These are phyloP conservation scores for Cryphonectria parasitica DNA, from an alignment of 2,329 filamentous ascomycete species.

Conservation along the genomic window DNA sequence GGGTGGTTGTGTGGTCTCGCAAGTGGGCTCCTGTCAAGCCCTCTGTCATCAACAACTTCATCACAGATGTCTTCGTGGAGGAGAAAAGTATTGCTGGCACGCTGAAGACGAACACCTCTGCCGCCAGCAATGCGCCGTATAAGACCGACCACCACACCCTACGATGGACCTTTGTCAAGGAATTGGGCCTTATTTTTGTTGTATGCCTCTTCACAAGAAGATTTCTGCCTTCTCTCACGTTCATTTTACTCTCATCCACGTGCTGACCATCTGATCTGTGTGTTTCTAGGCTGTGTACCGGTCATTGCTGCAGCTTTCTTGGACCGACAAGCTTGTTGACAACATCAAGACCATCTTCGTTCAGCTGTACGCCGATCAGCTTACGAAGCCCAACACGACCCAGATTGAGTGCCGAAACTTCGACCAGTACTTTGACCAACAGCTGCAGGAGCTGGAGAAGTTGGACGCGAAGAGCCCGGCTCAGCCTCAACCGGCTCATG, in stretches of 20 bases:
- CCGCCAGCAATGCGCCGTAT: slow-evolving; percentile 72
- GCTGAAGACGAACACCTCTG: slow-evolving; percentile 62
- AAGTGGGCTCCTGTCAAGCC: slow-evolving; percentile 80
- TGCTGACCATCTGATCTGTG: slow-evolving; percentile 1
- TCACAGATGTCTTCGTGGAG: slow-evolving; percentile 96
- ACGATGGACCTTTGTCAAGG: slow-evolving; percentile 92
- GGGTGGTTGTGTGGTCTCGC: slow-evolving; percentile 95
- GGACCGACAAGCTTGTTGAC: slow-evolving; percentile 96
- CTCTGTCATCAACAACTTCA: slow-evolving; percentile 89
- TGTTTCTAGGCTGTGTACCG: slow-evolving; percentile 86
- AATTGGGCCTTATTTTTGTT: slow-evolving; percentile 93
- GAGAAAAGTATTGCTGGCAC: slow-evolving; percentile 73
- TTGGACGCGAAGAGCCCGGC: slow-evolving; percentile 46
- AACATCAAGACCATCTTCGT: slow-evolving; percentile 93
- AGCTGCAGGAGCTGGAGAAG: slow-evolving; percentile 79
- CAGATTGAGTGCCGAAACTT: slow-evolving; percentile 79
- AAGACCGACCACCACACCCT: slow-evolving; percentile 91
- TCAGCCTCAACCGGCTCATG: slow-evolving; percentile 31
- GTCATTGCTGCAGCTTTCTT: slow-evolving; percentile 89
- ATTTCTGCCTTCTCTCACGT: not conserved
- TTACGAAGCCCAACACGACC: slow-evolving; percentile 79
- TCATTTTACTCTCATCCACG: slow-evolving; percentile 24
- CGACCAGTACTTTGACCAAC: slow-evolving; percentile 92
- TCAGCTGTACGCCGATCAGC: slow-evolving; percentile 84
- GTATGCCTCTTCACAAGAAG: slow-evolving; percentile 52